phyloP scores from a whole-genome alignment of 306 rosid species.

The Urtica urens region DNA sequence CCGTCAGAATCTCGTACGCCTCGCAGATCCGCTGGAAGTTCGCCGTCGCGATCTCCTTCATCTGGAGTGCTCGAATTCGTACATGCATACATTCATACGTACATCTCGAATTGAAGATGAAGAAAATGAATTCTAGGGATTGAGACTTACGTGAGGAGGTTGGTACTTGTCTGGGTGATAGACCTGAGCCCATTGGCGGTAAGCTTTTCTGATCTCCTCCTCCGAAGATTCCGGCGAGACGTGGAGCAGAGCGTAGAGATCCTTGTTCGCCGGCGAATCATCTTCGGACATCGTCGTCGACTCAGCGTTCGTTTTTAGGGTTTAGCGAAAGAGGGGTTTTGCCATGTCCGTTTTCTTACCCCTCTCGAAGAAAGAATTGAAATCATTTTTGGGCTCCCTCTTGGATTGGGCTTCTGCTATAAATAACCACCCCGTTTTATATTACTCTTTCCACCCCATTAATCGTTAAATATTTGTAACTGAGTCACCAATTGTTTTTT shows the following conservation, averaged over 20 bases:
- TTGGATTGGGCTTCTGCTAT: no score
- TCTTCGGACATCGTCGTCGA: constrained; percentile 40
- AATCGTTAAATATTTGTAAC: no score
- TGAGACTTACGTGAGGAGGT: constrained; percentile 52
- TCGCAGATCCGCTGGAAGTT: constrained; percentile 82
- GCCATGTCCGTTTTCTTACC: not conserved
- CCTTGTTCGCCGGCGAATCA: constrained; percentile 49
- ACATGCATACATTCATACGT: no score
- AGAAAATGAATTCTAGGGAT: not conserved
- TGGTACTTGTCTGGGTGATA: constrained; percentile 95
- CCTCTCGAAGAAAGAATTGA: no score
- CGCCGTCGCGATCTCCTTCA: constrained; percentile 84
- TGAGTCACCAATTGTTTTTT: no score
- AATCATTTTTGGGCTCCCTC: no score
- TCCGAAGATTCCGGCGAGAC: constrained; percentile 89
- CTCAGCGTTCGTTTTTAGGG: not conserved
- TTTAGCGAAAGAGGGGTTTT: constrained; percentile 1
- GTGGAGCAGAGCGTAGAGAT: constrained; percentile 76
- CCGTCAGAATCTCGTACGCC: constrained; percentile 83
- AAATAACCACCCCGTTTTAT: no score
- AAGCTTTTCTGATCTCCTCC: constrained; percentile 91
- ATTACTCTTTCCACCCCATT: no score
- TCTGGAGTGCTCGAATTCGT: constrained; percentile 29
- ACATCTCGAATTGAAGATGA: no score
- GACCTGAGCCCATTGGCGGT: constrained; percentile 95